phyloP scores from a whole-genome alignment of 2,329 filamentous ascomycete species.

The Cladophialophora bantiana region DNA sequence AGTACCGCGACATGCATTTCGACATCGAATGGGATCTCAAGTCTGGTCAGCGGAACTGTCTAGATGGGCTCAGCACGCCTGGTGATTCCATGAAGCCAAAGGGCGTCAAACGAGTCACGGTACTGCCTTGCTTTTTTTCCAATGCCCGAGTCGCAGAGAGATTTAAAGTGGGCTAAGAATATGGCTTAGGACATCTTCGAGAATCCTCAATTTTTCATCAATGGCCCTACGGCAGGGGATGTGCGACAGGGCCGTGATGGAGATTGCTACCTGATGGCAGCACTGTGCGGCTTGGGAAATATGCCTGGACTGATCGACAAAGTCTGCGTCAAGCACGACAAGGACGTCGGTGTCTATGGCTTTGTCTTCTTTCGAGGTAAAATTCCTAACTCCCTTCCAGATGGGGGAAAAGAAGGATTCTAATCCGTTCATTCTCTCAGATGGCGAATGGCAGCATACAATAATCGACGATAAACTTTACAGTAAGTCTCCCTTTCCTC shows the following conservation, averaged over 20 bases:
- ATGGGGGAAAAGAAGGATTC: neutral
- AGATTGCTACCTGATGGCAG: slow-evolving; percentile 87
- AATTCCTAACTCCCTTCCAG: slow-evolving; percentile 15
- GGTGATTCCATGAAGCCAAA: slow-evolving; percentile 64
- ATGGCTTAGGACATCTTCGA: slow-evolving; percentile 74
- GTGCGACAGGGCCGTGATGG: slow-evolving; percentile 79
- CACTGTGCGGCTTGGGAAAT: slow-evolving; percentile 77
- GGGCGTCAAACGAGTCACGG: slow-evolving; percentile 74
- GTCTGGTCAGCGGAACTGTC: slow-evolving; percentile 59
- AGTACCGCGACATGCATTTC: slow-evolving; percentile 86
- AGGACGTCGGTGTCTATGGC: slow-evolving; percentile 75
- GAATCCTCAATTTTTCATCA: slow-evolving; percentile 76
- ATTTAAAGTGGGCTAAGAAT: slow-evolving; percentile 25
- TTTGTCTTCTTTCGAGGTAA: slow-evolving; percentile 79
- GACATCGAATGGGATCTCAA: slow-evolving; percentile 81
- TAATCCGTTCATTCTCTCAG: slow-evolving; percentile 48
- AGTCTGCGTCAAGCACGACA: slow-evolving; percentile 74
- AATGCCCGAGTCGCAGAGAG: neutral
- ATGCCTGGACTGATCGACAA: slow-evolving; percentile 74
- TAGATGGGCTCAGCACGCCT: slow-evolving; percentile 54
- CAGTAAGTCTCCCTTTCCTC: slow-evolving; percentile 39
- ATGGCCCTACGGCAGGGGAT: slow-evolving; percentile 77
- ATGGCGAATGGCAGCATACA: slow-evolving; percentile 89
- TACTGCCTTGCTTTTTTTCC: slow-evolving; percentile 39
- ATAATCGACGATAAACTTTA: slow-evolving; percentile 93